Conservation (phyloP, 495 filamentous ascomycete species). For the Penicilliopsis zonata region DNA sequence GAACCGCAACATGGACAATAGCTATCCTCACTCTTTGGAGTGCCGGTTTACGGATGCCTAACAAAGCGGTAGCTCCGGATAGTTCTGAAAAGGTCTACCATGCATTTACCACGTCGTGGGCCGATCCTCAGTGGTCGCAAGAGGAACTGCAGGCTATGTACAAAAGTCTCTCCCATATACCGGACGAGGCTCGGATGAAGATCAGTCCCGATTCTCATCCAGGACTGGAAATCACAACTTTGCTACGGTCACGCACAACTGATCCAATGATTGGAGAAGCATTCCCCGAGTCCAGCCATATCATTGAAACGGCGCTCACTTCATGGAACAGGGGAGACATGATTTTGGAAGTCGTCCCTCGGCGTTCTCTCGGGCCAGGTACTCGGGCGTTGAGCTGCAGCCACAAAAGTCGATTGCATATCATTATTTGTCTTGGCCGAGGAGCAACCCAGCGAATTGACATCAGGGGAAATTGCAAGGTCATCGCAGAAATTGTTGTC, state of each 20-base stretch:
- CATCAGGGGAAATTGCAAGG: slow-evolving; percentile 31
- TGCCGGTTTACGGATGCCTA: slow-evolving; percentile 32
- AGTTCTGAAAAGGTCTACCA: slow-evolving; percentile 28
- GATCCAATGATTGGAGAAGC: slow-evolving; percentile 28
- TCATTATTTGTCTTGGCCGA: slow-evolving; percentile 31
- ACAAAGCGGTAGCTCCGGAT: slow-evolving; percentile 25
- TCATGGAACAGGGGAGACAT: slow-evolving; percentile 32
- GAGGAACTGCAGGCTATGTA: slow-evolving; percentile 39
- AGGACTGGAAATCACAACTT: slow-evolving; percentile 35
- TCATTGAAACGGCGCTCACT: slow-evolving; percentile 24
- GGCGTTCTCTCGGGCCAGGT: slow-evolving; percentile 25
- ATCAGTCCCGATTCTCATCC: slow-evolving; percentile 29
- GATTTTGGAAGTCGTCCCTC: slow-evolving; percentile 33
- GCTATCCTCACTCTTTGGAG: slow-evolving; percentile 36
- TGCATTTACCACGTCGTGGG: slow-evolving; percentile 32
- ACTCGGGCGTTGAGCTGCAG: slow-evolving; percentile 36
- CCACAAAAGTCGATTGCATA: slow-evolving; percentile 18
- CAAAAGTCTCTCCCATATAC: slow-evolving; percentile 17
- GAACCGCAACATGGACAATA: slow-evolving; percentile 39
- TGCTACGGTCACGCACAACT: slow-evolving; percentile 22
- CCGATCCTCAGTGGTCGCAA: slow-evolving; percentile 36
- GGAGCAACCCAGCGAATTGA: slow-evolving; percentile 25
- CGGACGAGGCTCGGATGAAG: slow-evolving; percentile 19
- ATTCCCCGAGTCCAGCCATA: slow-evolving; percentile 29
- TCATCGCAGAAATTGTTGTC: slow-evolving; percentile 43